phyloP scores from a whole-genome alignment of 148 eudicot species.

The Chenopodium album region DNA sequence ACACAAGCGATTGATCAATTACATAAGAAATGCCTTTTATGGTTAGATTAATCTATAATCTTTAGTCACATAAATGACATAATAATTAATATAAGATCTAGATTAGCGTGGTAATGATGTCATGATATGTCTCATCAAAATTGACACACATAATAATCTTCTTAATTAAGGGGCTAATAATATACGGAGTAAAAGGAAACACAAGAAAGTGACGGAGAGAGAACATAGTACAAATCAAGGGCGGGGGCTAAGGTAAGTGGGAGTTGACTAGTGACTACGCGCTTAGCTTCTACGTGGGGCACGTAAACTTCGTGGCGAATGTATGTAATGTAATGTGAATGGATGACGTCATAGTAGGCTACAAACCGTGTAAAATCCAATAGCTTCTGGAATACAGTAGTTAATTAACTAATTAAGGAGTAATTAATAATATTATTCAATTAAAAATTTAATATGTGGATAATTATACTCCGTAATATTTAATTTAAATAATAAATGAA shows the following conservation, averaged over 20 bases:
- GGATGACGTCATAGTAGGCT: not conserved
- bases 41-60: too few species aligned
- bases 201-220: too few species aligned
- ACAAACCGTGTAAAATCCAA: not conserved
- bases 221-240: not conserved
- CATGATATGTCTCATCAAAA: not conserved
- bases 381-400: not conserved
- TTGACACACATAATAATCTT: not conserved
- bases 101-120: not conserved
- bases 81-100: not conserved
- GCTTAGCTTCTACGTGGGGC: slow-evolving; percentile 18
- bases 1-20: too few species aligned
- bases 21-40: too few species aligned
- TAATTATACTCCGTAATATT: not conserved
- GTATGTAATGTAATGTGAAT: not conserved
- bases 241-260: not conserved
- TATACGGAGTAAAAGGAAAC: too few species aligned
- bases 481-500: not conserved
- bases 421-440: too few species aligned
- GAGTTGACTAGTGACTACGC: slow-evolving; percentile 8
- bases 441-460: not conserved
- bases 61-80: not conserved
- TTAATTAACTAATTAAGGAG: too few species aligned
- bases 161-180: too few species aligned
- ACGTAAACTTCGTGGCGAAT: not conserved